phyloP scores from a whole-genome alignment of 768 basidiomycete species.

The Lactifluus echinatus region DNA sequence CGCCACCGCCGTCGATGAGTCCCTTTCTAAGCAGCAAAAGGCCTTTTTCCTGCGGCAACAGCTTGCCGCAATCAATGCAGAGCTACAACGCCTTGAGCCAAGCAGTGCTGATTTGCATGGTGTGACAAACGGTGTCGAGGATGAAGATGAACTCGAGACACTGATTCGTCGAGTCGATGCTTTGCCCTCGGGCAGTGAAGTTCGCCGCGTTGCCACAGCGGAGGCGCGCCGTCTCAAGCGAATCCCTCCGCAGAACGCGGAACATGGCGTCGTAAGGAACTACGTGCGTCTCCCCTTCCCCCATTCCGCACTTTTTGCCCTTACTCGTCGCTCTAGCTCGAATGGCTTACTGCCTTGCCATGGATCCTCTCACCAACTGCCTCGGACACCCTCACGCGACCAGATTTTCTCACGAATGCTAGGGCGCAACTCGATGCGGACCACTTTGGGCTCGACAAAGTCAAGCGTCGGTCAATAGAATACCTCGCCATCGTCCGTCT shows the following conservation, averaged over 20 bases:
- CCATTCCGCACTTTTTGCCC: no score
- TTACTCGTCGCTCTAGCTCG: no score
- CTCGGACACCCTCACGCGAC: constrained; percentile 38
- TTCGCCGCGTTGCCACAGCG: constrained; percentile 69
- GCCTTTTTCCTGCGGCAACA: constrained; percentile 82
- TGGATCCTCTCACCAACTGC: constrained; percentile 52
- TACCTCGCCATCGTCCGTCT: constrained; percentile 82
- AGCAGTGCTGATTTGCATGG: not conserved
- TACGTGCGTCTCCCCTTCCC: constrained; percentile 45
- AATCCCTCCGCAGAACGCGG: constrained; percentile 85
- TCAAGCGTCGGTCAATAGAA: constrained; percentile 87
- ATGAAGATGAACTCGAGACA: constrained; percentile 72
- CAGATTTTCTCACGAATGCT: constrained; percentile 58
- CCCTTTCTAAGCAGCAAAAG: constrained; percentile 81
- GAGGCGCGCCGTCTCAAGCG: constrained; percentile 81
- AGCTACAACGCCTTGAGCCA: constrained; percentile 49
- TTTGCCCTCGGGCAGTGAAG: constrained; percentile 65
- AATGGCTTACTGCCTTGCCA: constrained; percentile 81
- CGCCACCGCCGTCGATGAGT: constrained; percentile 70
- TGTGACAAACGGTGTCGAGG: constrained; percentile 32
- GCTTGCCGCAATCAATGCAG: constrained; percentile 68
- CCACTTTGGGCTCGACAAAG: constrained; percentile 86
- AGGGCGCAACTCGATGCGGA: constrained; percentile 79
- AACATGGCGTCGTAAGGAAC: constrained; percentile 79
- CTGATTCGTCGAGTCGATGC: constrained; percentile 66